These are phyloP conservation scores for Penicillium sp. DNA, from an alignment of 2,329 filamentous ascomycete genomes.

Conservation along the genomic window DNA sequence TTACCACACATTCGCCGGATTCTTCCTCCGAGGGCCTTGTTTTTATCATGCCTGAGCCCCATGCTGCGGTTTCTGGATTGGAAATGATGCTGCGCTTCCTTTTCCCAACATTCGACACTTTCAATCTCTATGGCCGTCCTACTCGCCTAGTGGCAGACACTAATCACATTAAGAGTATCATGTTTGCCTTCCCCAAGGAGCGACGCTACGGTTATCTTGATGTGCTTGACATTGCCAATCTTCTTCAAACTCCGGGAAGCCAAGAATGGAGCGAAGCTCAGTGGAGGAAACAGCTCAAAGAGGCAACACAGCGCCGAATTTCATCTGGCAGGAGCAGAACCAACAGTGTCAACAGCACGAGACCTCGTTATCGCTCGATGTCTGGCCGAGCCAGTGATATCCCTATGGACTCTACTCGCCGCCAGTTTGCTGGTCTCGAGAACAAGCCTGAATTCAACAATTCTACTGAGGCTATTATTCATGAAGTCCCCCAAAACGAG, in stretches of 20 bases:
- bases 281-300: conserved; percentile 87
- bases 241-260: conserved; percentile 78
- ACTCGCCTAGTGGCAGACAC: conserved; percentile 82
- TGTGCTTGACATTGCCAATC: conserved; percentile 73
- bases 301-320: conserved; percentile 64
- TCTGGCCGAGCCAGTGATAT: conserved; percentile 36
- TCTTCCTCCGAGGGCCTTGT: conserved; percentile 87
- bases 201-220: conserved; percentile 88
- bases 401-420: conserved; percentile 31
- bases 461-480: conserved; percentile 38
- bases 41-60: conserved; percentile 94
- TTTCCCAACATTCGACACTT: conserved; percentile 92
- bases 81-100: conserved; percentile 93
- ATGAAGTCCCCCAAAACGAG: conserved; percentile 26
- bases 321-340: conserved; percentile 41
- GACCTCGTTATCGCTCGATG: conserved; percentile 39
- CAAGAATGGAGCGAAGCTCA: conserved; percentile 77
- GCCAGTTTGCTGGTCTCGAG: conserved; percentile 19
- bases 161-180: conserved; percentile 81
- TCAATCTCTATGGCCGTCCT: conserved; percentile 85
- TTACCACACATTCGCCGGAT: conserved; percentile 80
- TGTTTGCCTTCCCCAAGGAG: conserved; percentile 96
- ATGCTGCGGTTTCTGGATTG: conserved; percentile 87
- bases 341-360: conserved; percentile 58
- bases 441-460: conserved; percentile 32